Evolutionary conservation across 495 filamentous ascomycete genomes (phyloP).

Genomic region (Aspergillus incahuasiensis): DNA sequence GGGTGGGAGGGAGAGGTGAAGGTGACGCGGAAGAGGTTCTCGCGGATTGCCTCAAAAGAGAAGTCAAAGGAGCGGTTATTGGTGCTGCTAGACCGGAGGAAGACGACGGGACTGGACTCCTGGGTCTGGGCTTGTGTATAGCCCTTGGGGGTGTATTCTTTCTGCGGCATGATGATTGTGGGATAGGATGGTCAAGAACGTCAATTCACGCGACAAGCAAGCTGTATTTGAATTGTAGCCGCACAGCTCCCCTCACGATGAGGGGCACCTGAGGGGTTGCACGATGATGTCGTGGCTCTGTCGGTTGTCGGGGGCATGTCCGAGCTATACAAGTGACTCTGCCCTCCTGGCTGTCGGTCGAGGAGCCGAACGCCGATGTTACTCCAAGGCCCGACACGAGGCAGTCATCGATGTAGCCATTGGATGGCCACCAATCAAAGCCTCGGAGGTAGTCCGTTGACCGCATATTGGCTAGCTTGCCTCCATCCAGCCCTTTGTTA

Average conservation of each 20-base stretch:
- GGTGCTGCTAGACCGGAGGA: slow-evolving; percentile 38
- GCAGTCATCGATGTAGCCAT: background rate
- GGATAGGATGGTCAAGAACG: background rate
- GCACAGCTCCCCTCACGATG: background rate
- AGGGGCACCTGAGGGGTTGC: background rate
- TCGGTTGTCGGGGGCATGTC: slow-evolving; percentile 33
- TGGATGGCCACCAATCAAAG: background rate
- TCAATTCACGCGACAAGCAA: background rate
- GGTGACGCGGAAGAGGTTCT: slow-evolving; percentile 60
- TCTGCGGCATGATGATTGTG: slow-evolving; percentile 48
- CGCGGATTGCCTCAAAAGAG: slow-evolving; percentile 53
- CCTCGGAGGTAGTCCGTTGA: slow-evolving; percentile 21
- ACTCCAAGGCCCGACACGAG: background rate
- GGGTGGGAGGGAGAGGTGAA: slow-evolving; percentile 56
- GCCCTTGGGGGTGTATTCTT: slow-evolving; percentile 44
- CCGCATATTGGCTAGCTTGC: background rate
- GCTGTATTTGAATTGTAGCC: slow-evolving; percentile 31
- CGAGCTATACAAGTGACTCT: slow-evolving; percentile 21
- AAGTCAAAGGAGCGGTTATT: slow-evolving; percentile 42
- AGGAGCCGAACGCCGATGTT: slow-evolving; percentile 23
- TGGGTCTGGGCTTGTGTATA: slow-evolving; percentile 30
- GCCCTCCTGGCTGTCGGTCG: background rate
- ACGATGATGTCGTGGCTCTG: slow-evolving; percentile 1
- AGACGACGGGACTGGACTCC: slow-evolving; percentile 24
- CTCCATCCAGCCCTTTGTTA: no score